phyloP scores from a whole-genome alignment of 2,329 filamentous ascomycete genomes.

The Apiospora kogelbergensis region DNA sequence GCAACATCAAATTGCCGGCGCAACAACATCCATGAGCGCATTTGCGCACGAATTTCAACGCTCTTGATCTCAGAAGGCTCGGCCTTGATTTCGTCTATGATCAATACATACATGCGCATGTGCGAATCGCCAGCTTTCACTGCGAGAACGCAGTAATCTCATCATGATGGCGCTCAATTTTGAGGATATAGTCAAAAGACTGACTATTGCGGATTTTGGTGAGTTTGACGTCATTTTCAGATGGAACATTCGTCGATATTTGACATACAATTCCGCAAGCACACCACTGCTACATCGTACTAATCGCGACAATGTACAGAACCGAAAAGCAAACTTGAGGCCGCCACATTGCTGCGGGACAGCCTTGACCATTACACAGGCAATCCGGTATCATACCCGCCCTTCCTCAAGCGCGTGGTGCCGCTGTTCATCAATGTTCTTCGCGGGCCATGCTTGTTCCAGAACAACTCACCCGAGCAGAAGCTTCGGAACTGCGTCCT shows the following conservation, averaged over 20 bases:
- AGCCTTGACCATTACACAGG: constrained; percentile 84
- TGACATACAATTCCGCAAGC: not conserved
- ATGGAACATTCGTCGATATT: not conserved
- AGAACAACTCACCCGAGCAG: constrained; percentile 88
- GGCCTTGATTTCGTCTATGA: constrained; percentile 22
- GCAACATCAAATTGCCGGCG: not conserved
- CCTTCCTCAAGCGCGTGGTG: constrained; percentile 84
- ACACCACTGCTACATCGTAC: constrained; percentile 15
- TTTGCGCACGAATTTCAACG: not conserved
- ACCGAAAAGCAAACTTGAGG: constrained; percentile 75
- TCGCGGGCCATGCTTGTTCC: constrained; percentile 83
- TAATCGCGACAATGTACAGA: constrained; percentile 51
- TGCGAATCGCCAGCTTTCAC: constrained; percentile 14
- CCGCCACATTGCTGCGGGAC: constrained; percentile 85
- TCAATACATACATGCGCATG: constrained; percentile 19
- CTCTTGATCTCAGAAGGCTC: not conserved
- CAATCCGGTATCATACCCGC: constrained; percentile 70
- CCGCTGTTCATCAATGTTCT: constrained; percentile 87
- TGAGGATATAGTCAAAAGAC: constrained; percentile 63
- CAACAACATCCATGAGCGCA: not conserved
- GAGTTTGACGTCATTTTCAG: constrained; percentile 24
- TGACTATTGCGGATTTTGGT: constrained; percentile 58
- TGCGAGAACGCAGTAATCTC: constrained; percentile 38
- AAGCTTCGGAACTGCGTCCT: constrained; percentile 91
- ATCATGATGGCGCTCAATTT: constrained; percentile 61